Evolutionary conservation across 176 grass and related monocot genomes (phyloP).

Genomic region (Rhynchospora breviuscula): DNA sequence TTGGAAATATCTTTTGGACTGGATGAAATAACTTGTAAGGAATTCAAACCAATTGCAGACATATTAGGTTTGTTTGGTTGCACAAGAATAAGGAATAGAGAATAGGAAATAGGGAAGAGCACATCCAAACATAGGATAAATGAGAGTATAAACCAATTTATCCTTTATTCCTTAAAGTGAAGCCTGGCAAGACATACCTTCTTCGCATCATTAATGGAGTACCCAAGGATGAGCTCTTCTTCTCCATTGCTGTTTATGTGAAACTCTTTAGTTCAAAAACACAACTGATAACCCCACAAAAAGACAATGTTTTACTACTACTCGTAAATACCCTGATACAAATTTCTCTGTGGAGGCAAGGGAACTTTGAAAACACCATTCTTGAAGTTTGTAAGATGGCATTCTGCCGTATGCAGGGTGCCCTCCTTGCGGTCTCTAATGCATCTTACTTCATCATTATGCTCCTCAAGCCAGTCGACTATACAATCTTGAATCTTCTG

Average conservation of each 20-base stretch:
- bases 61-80: slow-evolving; percentile 8
- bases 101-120: too few species aligned
- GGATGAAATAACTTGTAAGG: not conserved
- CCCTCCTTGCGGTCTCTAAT: too few species aligned
- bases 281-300: slow-evolving; percentile 54
- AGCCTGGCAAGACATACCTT: slow-evolving; percentile 47
- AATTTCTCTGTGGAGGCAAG: slow-evolving; percentile 50
- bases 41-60: slow-evolving; percentile 19
- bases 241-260: slow-evolving; percentile 56
- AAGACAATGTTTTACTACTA: slow-evolving; percentile 57
- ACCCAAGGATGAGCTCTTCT: slow-evolving; percentile 87
- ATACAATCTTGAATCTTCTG: too few species aligned
- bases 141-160: too few species aligned
- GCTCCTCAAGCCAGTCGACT: too few species aligned
- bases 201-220: slow-evolving; percentile 70
- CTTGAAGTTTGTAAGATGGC: slow-evolving; percentile 15
- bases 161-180: slow-evolving; percentile 26
- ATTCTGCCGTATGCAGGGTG: too few species aligned
- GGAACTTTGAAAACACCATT: slow-evolving; percentile 78
- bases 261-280: slow-evolving; percentile 48
- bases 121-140: too few species aligned
- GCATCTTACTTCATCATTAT: too few species aligned
- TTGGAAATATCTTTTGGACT: slow-evolving; percentile 18
- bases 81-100: too few species aligned
- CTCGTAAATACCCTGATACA: not conserved